These are phyloP conservation scores for Clathrospora elynae DNA, from an alignment of 2,329 filamentous ascomycete genomes.

Conservation along the genomic window DNA sequence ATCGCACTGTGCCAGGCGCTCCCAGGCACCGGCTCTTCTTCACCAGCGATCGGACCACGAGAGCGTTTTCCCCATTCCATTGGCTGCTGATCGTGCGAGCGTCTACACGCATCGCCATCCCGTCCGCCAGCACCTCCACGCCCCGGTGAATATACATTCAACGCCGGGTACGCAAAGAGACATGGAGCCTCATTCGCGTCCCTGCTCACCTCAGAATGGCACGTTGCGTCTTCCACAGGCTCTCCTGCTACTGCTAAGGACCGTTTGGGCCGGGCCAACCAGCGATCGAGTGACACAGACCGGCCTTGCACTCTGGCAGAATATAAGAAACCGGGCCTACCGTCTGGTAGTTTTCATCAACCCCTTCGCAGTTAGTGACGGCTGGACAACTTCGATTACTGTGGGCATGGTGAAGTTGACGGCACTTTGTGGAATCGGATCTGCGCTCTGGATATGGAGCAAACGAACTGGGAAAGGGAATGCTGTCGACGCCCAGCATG, in stretches of 20 bases:
- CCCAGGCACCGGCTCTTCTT: slow-evolving; percentile 35
- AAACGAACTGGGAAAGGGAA: slow-evolving; percentile 26
- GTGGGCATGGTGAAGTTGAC: slow-evolving; percentile 49
- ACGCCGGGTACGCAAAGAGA: slow-evolving; percentile 35
- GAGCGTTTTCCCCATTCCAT: slow-evolving; percentile 34
- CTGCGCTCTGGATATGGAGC: slow-evolving; percentile 44
- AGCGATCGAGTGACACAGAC: slow-evolving; percentile 31
- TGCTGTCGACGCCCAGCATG: slow-evolving; percentile 23
- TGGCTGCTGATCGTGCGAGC: slow-evolving; percentile 31
- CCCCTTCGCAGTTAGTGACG: slow-evolving; percentile 31
- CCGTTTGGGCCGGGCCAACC: slow-evolving; percentile 32
- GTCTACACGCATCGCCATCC: slow-evolving; percentile 26
- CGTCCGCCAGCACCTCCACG: slow-evolving; percentile 28
- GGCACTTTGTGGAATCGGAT: slow-evolving; percentile 44
- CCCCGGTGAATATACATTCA: slow-evolving; percentile 45
- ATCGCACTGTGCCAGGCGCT: slow-evolving; percentile 31
- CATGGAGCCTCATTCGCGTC: slow-evolving; percentile 48
- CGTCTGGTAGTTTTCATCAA: slow-evolving; percentile 30
- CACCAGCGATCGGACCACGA: slow-evolving; percentile 42
- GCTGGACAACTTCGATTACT: slow-evolving; percentile 26
- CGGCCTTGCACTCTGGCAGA: slow-evolving; percentile 27
- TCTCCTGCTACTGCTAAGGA: slow-evolving; percentile 41
- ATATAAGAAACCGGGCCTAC: slow-evolving; percentile 36
- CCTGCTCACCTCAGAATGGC: slow-evolving; percentile 35
- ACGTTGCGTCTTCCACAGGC: slow-evolving; percentile 47